Evolutionary conservation across 192 early-diverging fungal genomes (phyloP), one percentile per base, ranked within the genome.

Genomic region (Rhizoclosmatium globosum): DNA sequence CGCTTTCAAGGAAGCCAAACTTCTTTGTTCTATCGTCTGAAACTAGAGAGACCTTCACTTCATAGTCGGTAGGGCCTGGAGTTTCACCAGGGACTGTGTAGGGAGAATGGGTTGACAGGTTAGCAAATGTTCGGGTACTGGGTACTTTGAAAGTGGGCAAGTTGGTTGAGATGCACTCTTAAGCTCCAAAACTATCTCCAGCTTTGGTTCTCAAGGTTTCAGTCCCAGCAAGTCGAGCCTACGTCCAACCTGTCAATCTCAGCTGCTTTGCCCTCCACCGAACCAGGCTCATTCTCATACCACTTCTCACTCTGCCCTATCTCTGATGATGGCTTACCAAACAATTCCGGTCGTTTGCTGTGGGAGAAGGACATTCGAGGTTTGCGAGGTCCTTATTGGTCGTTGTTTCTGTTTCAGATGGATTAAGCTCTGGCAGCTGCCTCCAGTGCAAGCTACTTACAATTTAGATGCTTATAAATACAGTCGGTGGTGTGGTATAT

Each of bases 51-150:
- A 65, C 38, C 23, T 75, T 75, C 9, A 75, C 44, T 47, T 75
- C 74, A 46, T 75, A 75, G 43, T 61, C 74, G 11, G 59, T 75
- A 11, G 74, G 74, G 61, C 74, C 74, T 7, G 74, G 74, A n/a
- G 62, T 65, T 7, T 75, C 60, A 11, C 7, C 41, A 9, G 31
- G 19, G 31, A 31, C n/a, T 57, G 0, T 57, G 56, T 17, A 15
- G 56, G 56, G 56, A 21, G 56, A 21, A 57, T 57, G 56, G 56
- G 56, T 31, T 31, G 31, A 31, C 31, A 31, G 31, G 31, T 31
- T 31, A 31, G 31, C 31, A 31, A 31, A 0, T 31, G 31, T 31
- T 31, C 31, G 31, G 31, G 31, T 31, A 31, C 31, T 31, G 31
- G 31, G 31, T 31, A 31, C 31, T 31, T 31, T 31, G 31, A 31